phyloP scores from a whole-genome alignment of 805 yeast genomes.

The Lachancea fermentati region DNA sequence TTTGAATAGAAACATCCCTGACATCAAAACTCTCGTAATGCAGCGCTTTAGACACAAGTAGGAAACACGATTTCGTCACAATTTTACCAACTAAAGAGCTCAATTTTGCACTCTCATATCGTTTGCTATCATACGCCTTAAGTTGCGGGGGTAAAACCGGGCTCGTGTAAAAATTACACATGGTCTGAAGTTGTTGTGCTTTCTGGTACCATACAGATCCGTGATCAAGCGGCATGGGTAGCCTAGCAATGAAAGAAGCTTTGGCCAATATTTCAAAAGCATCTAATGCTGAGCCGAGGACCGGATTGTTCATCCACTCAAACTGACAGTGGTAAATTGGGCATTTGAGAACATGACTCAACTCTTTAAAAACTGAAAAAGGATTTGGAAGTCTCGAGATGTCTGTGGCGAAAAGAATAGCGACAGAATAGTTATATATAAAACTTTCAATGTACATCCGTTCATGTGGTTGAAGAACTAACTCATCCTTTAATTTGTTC shows the following conservation, averaged over 20 bases:
- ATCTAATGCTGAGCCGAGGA: conserved; percentile 36
- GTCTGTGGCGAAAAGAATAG: conserved; percentile 34
- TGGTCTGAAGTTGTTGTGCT: conserved; percentile 10
- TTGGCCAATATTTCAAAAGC: conserved; percentile 37
- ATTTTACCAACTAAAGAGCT: conserved; percentile 12
- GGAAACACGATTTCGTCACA: conserved; percentile 13
- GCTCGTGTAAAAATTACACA: conserved; percentile 12
- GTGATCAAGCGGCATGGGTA: conserved; percentile 14
- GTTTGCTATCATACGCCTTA: conserved; percentile 4
- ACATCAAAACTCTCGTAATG: conserved; percentile 8
- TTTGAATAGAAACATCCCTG: conserved; percentile 8
- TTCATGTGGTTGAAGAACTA: conserved; percentile 22
- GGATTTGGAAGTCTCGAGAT: conserved; percentile 39
- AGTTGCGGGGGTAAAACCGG: conserved; percentile 7
- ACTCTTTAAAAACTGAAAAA: conserved; percentile 34
- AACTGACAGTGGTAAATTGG: conserved; percentile 35
- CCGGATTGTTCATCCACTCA: conserved; percentile 40
- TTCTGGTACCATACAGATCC: conserved; percentile 11
- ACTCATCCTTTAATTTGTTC: not conserved
- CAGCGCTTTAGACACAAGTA: conserved; percentile 12
- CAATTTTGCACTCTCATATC: conserved; percentile 10
- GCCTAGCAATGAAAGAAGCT: conserved; percentile 34
- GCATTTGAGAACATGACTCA: conserved; percentile 28
- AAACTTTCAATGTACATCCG: conserved; percentile 42
- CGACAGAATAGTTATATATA: conserved; percentile 37